Evolutionary conservation across 208 protist genomes (phyloP).

Genomic region (Leishmania arabica): DNA sequence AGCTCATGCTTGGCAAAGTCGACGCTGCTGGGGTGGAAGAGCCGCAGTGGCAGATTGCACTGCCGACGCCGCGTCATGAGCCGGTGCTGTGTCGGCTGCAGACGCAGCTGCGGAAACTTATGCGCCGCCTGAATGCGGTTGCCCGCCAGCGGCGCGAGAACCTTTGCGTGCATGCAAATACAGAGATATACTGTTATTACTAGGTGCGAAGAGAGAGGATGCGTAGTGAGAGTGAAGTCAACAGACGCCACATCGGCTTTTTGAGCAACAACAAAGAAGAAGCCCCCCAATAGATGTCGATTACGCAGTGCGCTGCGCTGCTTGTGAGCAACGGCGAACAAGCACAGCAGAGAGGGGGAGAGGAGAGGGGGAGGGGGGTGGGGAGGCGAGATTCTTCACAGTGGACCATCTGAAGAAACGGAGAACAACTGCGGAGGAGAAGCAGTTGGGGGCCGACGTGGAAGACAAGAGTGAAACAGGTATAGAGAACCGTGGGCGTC

Average conservation of each 20-base stretch:
- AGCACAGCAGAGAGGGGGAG: neutral
- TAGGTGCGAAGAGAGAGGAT: neutral
- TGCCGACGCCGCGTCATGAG: conserved; percentile 53
- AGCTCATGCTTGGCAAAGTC: conserved; percentile 61
- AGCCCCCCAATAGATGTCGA: neutral
- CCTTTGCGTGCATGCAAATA: conserved; percentile 67
- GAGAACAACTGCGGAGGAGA: too few species aligned
- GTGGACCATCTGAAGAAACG: neutral
- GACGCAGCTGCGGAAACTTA: conserved; percentile 81
- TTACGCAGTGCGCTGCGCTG: neutral
- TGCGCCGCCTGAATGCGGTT: conserved; percentile 57
- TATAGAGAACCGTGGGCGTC: neutral
- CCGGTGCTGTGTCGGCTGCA: conserved; percentile 45
- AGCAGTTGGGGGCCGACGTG: neutral
- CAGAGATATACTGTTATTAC: neutral
- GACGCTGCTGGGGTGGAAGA: conserved; percentile 61
- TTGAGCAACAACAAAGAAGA: neutral
- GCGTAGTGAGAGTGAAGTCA: too few species aligned
- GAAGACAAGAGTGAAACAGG: neutral
- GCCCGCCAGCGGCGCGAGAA: conserved; percentile 58
- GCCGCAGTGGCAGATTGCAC: conserved; percentile 45
- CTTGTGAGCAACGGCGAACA: neutral
- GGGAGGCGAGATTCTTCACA: neutral
- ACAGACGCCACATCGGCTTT: neutral
- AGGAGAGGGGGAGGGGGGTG: neutral